phyloP scores from a whole-genome alignment of 2,329 filamentous ascomycete genomes.

The Teratosphaeria gauchensis region DNA sequence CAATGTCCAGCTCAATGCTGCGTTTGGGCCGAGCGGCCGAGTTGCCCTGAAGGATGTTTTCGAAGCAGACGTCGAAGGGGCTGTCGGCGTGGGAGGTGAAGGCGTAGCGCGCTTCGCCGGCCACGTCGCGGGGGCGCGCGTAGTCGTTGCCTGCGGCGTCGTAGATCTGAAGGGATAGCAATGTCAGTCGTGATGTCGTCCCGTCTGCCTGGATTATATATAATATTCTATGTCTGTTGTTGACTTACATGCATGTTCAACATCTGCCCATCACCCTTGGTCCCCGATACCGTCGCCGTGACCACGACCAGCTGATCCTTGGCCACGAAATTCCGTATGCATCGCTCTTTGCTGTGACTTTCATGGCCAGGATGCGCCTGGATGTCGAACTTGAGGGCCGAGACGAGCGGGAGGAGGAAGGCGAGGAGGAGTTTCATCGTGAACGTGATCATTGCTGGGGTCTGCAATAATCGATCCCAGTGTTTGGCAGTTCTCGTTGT shows the following conservation, averaged over 20 bases:
- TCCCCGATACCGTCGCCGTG: slow-evolving; percentile 77
- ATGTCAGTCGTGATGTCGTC: background rate
- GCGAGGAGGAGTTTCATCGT: slow-evolving; percentile 29
- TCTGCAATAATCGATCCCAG: background rate
- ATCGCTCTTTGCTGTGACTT: slow-evolving; percentile 62
- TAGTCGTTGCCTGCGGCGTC: slow-evolving; percentile 96
- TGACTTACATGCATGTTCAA: slow-evolving; percentile 83
- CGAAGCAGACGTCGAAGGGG: slow-evolving; percentile 93
- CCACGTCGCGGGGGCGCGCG: slow-evolving; percentile 79
- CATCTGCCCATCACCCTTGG: slow-evolving; percentile 79
- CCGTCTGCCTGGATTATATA: too few species aligned
- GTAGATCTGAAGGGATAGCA: slow-evolving; percentile 57
- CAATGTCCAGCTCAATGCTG: slow-evolving; percentile 82
- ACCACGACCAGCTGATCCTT: slow-evolving; percentile 92
- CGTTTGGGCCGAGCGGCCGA: slow-evolving; percentile 46
- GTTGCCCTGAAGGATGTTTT: slow-evolving; percentile 59
- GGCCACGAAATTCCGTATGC: slow-evolving; percentile 90
- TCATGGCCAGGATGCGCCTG: slow-evolving; percentile 57
- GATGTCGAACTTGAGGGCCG: slow-evolving; percentile 89
- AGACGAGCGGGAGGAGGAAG: slow-evolving; percentile 32
- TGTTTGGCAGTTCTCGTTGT: background rate
- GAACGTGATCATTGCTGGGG: slow-evolving; percentile 3
- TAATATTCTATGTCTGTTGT: too few species aligned
- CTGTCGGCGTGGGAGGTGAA: slow-evolving; percentile 90
- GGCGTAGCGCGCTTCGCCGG: slow-evolving; percentile 82